phyloP scores from a whole-genome alignment of 257 asterid genomes.

The Przewalskia tangutica region DNA sequence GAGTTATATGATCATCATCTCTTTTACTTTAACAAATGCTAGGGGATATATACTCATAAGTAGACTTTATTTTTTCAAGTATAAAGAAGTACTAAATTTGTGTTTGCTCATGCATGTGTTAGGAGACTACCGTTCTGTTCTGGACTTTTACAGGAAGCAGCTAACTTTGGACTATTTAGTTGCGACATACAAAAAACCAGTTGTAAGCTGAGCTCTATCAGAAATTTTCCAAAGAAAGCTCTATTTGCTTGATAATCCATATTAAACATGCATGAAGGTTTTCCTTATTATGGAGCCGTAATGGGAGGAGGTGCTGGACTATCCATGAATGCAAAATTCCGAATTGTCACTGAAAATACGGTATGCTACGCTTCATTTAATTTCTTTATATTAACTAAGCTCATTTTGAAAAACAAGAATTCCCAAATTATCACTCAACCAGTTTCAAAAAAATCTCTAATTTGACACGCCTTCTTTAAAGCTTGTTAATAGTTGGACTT shows the following conservation, averaged over 20 bases:
- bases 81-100: background rate
- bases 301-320: constrained; percentile 20
- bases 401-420: no score
- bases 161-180: constrained; percentile 8
- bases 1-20: background rate
- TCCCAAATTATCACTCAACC: no score
- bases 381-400: no score
- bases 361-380: no score
- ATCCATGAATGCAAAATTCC: constrained; percentile 9
- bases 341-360: constrained; percentile 8
- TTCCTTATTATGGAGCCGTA: constrained; percentile 9
- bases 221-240: no score
- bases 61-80: background rate
- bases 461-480: no score
- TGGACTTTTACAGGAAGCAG: background rate
- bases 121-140: background rate
- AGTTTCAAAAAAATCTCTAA: no score
- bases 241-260: background rate
- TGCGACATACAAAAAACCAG: constrained; percentile 9
- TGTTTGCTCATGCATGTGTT: no score
- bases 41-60: background rate
- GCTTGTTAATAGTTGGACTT: no score
- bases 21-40: background rate
- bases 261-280: background rate
- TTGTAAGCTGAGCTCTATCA: no score